Base-by-base conservation (phyloP, 2,329 filamentous ascomycete species). In the Pseudogymnoascus sp. region DNA sequence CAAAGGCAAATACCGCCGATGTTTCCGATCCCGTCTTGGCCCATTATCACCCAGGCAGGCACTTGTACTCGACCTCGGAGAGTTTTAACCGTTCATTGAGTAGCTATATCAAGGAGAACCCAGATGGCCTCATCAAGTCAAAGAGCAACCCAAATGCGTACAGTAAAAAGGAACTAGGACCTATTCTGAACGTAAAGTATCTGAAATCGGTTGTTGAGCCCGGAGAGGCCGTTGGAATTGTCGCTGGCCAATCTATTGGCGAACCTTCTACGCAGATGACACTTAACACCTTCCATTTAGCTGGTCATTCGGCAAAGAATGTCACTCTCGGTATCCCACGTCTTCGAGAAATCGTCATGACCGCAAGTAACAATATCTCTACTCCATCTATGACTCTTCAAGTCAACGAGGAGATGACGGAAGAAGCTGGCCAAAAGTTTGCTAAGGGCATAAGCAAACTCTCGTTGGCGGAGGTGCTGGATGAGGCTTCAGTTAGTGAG, bases 241-340 rank as follows among this genome's bases (percentile, higher is more conserved):
- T 99, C 64, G 96, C 96, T 60, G 93, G 93, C 8, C 95, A 99
- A 77, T 97, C 93, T 34, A 88, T 99, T 44, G 95, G 95, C 73
- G 96, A 99, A 74, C 95, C 96, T 7, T 97, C 93, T 2, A 99
- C 95, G 10, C 95, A 99, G 76, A 99, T 99, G 96, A 99, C 96
- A 6, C 80, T 99, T 63, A 99, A 99, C 78, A 99, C 96, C 28
- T 99, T 99, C 85, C 95, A 99, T 84, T 90, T 99, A 84, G 95
- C 95, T 76, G 95, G 95, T 73, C 93, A 97, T 81, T 93, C 95
- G 18, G 89, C 95, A 31, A 97, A 97, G 82, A 99, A 99, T 83
- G 96, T 99, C 73, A 99, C 95, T 0, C 84, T 97, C 18, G 95
- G 95, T 90, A 97, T 99, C 73, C 95, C 95, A 64, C 91, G 95